Percentiles rank a stretch among this genome's conserved stretches.
Conservation (phyloP, 805 yeast species). For the Tetrapisispora pingtungensis region DNA sequence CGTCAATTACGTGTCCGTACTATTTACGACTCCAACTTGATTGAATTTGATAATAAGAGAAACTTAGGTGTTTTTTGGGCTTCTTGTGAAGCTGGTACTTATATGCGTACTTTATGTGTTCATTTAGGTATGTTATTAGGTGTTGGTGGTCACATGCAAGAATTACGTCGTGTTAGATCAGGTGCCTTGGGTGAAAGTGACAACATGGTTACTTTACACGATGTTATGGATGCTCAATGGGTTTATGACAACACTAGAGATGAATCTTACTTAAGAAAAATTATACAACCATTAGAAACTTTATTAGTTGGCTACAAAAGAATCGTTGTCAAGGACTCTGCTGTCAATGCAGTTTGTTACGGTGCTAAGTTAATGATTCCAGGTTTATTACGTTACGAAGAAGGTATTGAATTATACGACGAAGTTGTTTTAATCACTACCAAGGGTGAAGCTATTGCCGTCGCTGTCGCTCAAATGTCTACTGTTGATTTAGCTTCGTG, state of each 20-base stretch:
- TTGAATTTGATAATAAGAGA: conserved; percentile 92
- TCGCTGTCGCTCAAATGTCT: conserved; percentile 98
- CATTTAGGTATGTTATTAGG: conserved; percentile 97
- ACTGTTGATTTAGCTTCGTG: conserved; percentile 93
- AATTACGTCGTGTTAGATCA: conserved; percentile 95
- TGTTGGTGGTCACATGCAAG: conserved; percentile 99
- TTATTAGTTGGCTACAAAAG: conserved; percentile 92
- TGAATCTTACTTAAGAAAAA: conserved; percentile 87
- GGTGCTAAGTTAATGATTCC: conserved; percentile 99
- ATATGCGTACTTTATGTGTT: conserved; percentile 98
- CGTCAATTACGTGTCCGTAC: conserved; percentile 98
- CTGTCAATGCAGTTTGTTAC: conserved; percentile 95
- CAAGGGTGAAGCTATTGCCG: conserved; percentile 98
- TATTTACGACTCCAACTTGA: conserved; percentile 87
- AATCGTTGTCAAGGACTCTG: conserved; percentile 88
- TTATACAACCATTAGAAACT: conserved; percentile 91
- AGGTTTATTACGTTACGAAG: conserved; percentile 94
- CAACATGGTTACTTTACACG: conserved; percentile 90
- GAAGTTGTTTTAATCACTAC: conserved; percentile 97
- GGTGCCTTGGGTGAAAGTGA: conserved; percentile 91
- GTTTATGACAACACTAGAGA: conserved; percentile 94
- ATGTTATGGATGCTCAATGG: conserved; percentile 97
- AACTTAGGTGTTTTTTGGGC: conserved; percentile 99
- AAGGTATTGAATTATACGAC: conserved; percentile 92
- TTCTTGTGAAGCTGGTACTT: conserved; percentile 98